phyloP scores from a whole-genome alignment of 2,329 filamentous ascomycete genomes.

The Fusarium liriodendri region DNA sequence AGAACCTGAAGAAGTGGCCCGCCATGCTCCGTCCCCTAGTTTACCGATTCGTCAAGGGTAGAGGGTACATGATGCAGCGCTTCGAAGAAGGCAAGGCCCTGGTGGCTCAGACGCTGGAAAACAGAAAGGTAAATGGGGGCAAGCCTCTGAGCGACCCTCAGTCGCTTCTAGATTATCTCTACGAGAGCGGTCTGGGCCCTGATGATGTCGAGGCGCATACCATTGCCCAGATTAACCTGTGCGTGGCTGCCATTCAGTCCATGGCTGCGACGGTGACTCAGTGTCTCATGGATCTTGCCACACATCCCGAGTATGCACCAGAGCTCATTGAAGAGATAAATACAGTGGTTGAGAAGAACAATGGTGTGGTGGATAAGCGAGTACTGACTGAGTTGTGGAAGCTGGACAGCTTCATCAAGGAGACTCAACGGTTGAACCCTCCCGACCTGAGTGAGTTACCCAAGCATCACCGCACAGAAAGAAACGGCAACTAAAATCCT shows the following conservation, averaged over 20 bases:
- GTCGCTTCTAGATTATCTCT: constrained; percentile 7
- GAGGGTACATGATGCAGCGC: constrained; percentile 3
- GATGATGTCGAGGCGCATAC: constrained; percentile 10
- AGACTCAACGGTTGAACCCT: constrained; percentile 8
- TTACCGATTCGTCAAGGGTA: constrained; percentile 9
- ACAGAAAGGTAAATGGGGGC: not conserved
- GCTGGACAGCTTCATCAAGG: constrained; percentile 20
- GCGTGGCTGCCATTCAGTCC: constrained; percentile 17
- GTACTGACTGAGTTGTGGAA: constrained; percentile 9
- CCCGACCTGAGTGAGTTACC: constrained; percentile 4
- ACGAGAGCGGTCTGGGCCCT: not conserved
- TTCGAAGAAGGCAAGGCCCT: constrained; percentile 6
- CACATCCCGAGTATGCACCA: constrained; percentile 3
- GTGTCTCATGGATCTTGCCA: constrained; percentile 10
- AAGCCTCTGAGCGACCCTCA: constrained; percentile 5
- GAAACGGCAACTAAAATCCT: not conserved
- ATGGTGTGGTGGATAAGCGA: constrained; percentile 3
- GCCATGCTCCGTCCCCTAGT: constrained; percentile 3
- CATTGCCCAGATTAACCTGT: constrained; percentile 13
- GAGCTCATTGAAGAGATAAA: constrained; percentile 3
- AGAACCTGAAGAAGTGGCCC: constrained; percentile 10
- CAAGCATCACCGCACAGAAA: not conserved
- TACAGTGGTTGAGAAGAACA: not conserved
- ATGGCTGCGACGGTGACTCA: constrained; percentile 16
- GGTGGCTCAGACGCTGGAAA: not conserved